Base-by-base conservation (phyloP, 305 asterid genomes). In the Euphrasia arctica region DNA sequence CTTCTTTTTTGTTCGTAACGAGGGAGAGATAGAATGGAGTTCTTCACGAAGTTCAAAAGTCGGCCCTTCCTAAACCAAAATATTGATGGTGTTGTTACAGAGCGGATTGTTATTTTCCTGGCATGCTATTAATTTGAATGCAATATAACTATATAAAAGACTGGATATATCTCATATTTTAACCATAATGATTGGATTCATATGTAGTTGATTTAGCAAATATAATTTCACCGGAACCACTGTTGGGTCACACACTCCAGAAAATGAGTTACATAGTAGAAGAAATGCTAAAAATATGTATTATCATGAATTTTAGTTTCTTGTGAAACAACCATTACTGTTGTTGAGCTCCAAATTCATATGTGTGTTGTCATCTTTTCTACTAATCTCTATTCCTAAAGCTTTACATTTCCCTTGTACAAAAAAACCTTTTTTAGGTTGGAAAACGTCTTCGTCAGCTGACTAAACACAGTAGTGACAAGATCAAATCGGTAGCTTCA, bases 361-460 rank as follows among this genome's bases (percentile, higher is more conserved):
- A 11, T 31, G 15, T 42, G 6, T 39, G 43, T 71, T 58, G 12
- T 6, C 63, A 22, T 15, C 34, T 5, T 57, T 41, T 22, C 63
- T 60, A 54, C 25, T 7, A 25, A 28, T 54, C 4, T 39, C 9
- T 39, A 39, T 39, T 39, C 43, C 43, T 39, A 39, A 39, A 8
- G 43, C 0, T 1, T 1, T 39, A 2, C 5, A 45, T 11, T 45
- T 10, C 15, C 50, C 50, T 11, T 45, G 50, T 13, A 54, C 18
- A 27, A 39, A 18, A 18, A 18, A 62, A 27, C 56, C 10, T 29
- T 50, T 71, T 58, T 3, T 15, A 91, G 98, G 87, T 92, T 36
- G 98, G 98, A 15, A 92, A 92, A 75, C 83, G 85, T 57, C 86
- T 92, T 50, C 88, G 97, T 68, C 89, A 81, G 47, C 84, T 92